Evolutionary conservation across 768 basidiomycete genomes (phyloP), one percentile per base, ranked within the genome.

Genomic region (Austroboletus eburneus): DNA sequence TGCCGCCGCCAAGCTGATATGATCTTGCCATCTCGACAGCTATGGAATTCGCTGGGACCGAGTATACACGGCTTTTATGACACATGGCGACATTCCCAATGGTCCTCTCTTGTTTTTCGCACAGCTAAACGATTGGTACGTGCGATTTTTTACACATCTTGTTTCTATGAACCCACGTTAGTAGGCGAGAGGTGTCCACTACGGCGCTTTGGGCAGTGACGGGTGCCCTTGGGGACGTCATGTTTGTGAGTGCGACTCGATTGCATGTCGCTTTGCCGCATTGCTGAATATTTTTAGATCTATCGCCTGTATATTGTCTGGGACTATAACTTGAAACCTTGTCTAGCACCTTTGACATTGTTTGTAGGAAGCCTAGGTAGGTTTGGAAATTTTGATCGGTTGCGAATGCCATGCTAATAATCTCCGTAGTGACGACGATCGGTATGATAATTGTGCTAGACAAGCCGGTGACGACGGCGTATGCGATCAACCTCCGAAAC

Each of bases 271-370:
- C n/a, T 35, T 17, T 22, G 6, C 3, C 25, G n/a, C 16, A 8
- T 14, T 23, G 13, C n/a, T 16, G 4, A 21, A 18, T 8, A 35
- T 17, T 17, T 22, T 2, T 10, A 50, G 49, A 50, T 50, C n/a
- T 50, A 50, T 12, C 37, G 49, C 16, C 39, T 50, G 7, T 50
- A 35, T 39, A 2, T 46, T 17, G 49, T 50, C 44, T 50, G 44
- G 49, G 34, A 50, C 22, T 9, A 12, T 41, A 32, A 34, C 17
- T 12, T 50, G 24, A 9, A 5, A 16, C 49, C 49, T 9, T 50
- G 49, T 36, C 10, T 46, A 9, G 44, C 3, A 20, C 49, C 49
- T 2, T 20, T 50, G 21, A 20, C 14, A 29, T 36, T 50, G 17
- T 29, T 50, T 20, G 7, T 30, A 7, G 49, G 49, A 25, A 50